Evolutionary conservation across 768 basidiomycete species (phyloP).

Genomic region (Russula emetica): DNA sequence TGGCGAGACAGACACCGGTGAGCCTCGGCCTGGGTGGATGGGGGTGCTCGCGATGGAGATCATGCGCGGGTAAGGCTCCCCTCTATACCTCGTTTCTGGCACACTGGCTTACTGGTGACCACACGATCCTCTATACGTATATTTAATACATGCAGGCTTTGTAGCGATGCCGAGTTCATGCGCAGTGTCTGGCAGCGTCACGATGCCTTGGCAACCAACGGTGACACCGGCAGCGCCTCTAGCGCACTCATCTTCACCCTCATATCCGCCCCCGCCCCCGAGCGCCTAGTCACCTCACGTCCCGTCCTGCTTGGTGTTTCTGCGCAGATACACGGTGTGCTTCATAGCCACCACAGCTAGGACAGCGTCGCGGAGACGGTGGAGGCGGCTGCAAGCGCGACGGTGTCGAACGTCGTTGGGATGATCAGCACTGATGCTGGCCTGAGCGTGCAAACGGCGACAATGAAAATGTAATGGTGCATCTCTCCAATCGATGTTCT

Average conservation of each 20-base stretch:
- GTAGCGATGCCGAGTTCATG: constrained; percentile 24
- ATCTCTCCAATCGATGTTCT: constrained; percentile 28
- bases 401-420: constrained; percentile 77
- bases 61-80: constrained; percentile 16
- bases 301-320: constrained; percentile 78
- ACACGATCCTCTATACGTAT: constrained; percentile 37
- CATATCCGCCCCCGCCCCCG: constrained; percentile 70
- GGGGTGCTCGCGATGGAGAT: no score
- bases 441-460: constrained; percentile 64
- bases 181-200: constrained; percentile 25
- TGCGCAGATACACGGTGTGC: constrained; percentile 78
- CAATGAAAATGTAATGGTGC: constrained; percentile 90
- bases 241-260: constrained; percentile 70
- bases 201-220: constrained; percentile 36
- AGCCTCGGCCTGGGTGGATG: no score
- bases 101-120: neutral
- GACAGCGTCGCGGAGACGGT: constrained; percentile 86
- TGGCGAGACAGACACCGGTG: no score
- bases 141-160: constrained; percentile 39
- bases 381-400: constrained; percentile 75
- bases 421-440: constrained; percentile 74
- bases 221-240: constrained; percentile 52
- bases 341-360: no score
- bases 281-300: constrained; percentile 91
- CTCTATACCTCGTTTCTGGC: neutral